These are phyloP conservation scores for Cordyceps pruinosa DNA, from an alignment of 2,329 filamentous ascomycete genomes.

Conservation along the genomic window DNA sequence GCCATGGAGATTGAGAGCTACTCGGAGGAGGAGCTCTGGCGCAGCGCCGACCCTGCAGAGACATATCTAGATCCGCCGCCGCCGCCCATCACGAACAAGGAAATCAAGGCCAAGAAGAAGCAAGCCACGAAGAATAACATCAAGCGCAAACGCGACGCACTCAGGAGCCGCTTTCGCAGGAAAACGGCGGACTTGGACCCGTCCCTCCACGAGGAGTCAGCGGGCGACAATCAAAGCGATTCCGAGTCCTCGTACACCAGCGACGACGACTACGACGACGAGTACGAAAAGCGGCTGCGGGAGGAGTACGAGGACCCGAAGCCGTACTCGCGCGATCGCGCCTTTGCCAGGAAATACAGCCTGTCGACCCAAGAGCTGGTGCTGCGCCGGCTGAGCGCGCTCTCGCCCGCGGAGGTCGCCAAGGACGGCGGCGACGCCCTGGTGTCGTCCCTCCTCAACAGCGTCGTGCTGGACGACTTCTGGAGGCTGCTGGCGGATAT, in stretches of 20 bases:
- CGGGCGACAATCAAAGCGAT: not conserved
- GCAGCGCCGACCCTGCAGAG: conserved; percentile 20
- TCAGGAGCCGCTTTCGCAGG: not conserved
- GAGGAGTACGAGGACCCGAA: conserved; percentile 17
- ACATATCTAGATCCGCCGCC: conserved; percentile 22
- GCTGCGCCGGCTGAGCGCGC: conserved; percentile 17
- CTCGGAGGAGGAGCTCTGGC: conserved; percentile 23
- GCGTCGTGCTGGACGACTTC: conserved; percentile 19
- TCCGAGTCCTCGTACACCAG: conserved; percentile 13
- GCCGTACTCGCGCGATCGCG: conserved; percentile 18
- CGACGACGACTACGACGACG: conserved; percentile 20
- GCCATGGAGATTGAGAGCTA: conserved; percentile 23
- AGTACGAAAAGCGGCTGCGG: conserved; percentile 16
- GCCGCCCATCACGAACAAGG: conserved; percentile 15
- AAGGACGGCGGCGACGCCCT: conserved; percentile 9
- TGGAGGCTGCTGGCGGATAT: conserved; percentile 23
- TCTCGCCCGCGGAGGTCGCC: conserved; percentile 11
- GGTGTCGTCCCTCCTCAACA: conserved; percentile 15
- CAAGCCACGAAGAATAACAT: conserved; percentile 9
- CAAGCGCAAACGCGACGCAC: conserved; percentile 10
- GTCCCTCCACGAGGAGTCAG: conserved; percentile 11
- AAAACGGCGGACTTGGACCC: not conserved
- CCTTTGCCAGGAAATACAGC: conserved; percentile 23
- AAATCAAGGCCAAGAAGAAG: conserved; percentile 16
- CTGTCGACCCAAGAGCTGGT: conserved; percentile 19